Evolutionary conservation across 768 basidiomycete species (phyloP), one percentile per base, ranked within the genome.

Genomic region (Amanita pseudoporphyria): DNA sequence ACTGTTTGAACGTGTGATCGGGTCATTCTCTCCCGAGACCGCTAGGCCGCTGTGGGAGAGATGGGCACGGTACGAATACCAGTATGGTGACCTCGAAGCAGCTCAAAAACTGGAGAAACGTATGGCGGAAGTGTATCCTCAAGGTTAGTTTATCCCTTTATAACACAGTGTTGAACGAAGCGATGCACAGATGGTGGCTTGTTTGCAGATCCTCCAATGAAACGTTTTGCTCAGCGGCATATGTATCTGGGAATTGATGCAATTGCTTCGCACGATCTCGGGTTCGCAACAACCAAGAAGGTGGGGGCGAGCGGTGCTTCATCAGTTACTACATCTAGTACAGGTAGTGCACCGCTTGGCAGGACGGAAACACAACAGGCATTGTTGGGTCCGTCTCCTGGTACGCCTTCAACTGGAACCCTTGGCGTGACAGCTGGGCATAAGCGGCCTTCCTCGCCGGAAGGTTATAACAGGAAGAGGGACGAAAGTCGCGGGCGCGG

Each of bases 51-150:
- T 98, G 14, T 99, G 94, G 94, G 92, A 96, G 60, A 79, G 89
- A 38, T 98, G 94, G 96, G 84, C 92, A 3, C 76, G 85, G 49
- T 95, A 95, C 67, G 91, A 96, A 64, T 97, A 93, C 67, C 84
- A 89, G 58, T 97, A 87, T 59, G 91, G 91, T n/a, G 91, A 94
- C 64, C 71, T 94, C 31, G 82, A 87, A 37, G 85, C 88, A 1
- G 79, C 88, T 2, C 81, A 87, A 56, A 90, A 94, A 65, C 77
- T 97, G 41, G 93, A 96, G 64, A 82, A 82, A 53, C 79, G 96
- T 6, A 87, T 97, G 57, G 72, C 84, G 1, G 94, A 97, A 52
- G 80, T 82, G 1, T 97, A 90, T 65, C 83, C 92, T 0, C 79
- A 79, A 43, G 91, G 92, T 91, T 53, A 35, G 79, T 65, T 19